Base-by-base conservation (phyloP, 768 basidiomycete species). In the Lentinula edodes region DNA sequence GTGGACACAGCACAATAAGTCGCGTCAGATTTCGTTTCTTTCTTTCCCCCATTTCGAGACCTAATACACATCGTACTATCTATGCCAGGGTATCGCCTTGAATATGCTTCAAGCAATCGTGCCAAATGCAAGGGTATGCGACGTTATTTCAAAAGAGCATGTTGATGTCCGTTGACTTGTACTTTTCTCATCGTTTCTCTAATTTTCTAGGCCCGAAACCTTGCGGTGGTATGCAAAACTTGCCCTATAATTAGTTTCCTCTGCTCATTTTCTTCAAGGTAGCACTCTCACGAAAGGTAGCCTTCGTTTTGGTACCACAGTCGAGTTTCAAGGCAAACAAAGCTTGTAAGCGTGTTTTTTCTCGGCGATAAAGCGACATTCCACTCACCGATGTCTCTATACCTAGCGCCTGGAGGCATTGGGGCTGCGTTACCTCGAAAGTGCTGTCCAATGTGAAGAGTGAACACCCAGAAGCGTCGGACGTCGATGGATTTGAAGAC, bases 401-500 rank as follows among this genome's bases (percentile, higher is more conserved):
- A 55, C 32, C 23, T 52, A 92, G 90, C 69, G 72, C 79, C 38
- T 96, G 91, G 91, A 85, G 92, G 64, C 94, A 96, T 69, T 96
- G 93, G 93, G 93, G 93, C 18, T 95, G 94, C 69, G 80, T 83
- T 6, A 93, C 93, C 0, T 48, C 78, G 18, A 85, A 81, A 67
- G 84, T 94, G 53, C 66, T 96, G 36, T 69, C 68, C 20, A 95
- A 93, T 69, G 78, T 91, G 72, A 90, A 93, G 74, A 77, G 78
- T 12, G 72, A 76, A 2, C 81, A 89, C 63, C 76, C 78, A 1
- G 77, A 78, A 5, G 77, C 85, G 0, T 78, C 82, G 9, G 92
- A 95, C 0, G 75, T 96, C 41, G 95, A 98, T 69, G 95, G 95
- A 18, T 96, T 81, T 71, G 91, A 93, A 18, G 88, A 87, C 0